Conservation (phyloP, 2,329 filamentous ascomycete genomes). For the Huntiella bhutanensis region DNA sequence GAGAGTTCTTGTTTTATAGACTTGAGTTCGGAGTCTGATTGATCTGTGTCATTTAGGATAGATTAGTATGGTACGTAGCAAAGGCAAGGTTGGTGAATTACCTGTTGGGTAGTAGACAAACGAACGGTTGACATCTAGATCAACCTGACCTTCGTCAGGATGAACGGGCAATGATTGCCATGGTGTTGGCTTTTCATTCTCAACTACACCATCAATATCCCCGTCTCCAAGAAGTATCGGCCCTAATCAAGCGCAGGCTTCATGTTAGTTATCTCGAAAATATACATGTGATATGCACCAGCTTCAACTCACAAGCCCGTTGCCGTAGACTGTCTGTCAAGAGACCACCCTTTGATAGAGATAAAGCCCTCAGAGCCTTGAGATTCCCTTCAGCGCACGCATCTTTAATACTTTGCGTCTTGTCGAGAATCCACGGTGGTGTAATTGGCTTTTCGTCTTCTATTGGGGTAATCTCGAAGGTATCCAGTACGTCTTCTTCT, state of each 20-base stretch:
- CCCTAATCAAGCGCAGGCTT: conserved; percentile 28
- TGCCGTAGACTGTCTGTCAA: conserved; percentile 48
- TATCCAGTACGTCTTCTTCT: background rate
- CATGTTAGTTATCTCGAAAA: conserved; percentile 3
- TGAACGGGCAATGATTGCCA: conserved; percentile 57
- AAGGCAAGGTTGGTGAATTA: conserved; percentile 21
- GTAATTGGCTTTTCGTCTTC: conserved; percentile 2
- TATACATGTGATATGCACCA: background rate
- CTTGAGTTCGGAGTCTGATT: conserved; percentile 44
- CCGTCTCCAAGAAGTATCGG: conserved; percentile 34
- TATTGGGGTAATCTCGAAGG: background rate
- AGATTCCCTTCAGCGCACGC: conserved; percentile 43
- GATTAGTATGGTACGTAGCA: background rate
- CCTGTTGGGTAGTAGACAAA: conserved; percentile 89
- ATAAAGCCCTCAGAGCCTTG: conserved; percentile 34
- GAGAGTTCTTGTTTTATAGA: conserved; percentile 59
- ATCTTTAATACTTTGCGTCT: conserved; percentile 31
- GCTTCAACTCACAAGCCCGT: conserved; percentile 50
- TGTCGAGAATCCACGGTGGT: conserved; percentile 12
- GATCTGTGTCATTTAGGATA: conserved; percentile 1
- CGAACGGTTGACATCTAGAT: conserved; percentile 82
- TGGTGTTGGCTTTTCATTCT: conserved; percentile 11
- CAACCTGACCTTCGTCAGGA: conserved; percentile 75
- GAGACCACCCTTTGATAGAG: conserved; percentile 47
- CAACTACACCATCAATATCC: conserved; percentile 13